A percentile compares a stretch with the other conserved stretches of the same genome.
Evolutionary conservation across 2,329 filamentous ascomycete genomes (phyloP).

Genomic region (Zasmidium angulare): DNA sequence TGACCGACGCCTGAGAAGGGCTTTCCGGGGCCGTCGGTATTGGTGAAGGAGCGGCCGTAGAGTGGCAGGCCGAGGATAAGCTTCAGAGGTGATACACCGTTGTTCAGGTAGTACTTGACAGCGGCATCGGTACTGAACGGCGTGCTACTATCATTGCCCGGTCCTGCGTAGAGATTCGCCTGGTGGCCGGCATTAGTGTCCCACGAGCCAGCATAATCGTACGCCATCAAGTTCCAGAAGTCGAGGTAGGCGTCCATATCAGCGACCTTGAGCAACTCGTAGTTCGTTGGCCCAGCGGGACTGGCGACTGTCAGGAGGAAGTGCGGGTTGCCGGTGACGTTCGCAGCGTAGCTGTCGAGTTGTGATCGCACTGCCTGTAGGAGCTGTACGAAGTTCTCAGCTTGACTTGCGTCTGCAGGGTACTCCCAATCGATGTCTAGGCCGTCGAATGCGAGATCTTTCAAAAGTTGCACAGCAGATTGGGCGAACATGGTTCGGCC

Average conservation of each 20-base stretch:
- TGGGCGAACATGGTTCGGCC: constrained; percentile 67
- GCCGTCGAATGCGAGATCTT: constrained; percentile 71
- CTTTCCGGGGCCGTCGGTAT: constrained; percentile 71
- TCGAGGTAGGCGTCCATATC: constrained; percentile 45
- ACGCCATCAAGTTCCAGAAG: constrained; percentile 54
- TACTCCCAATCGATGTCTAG: constrained; percentile 53
- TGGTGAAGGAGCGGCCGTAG: constrained; percentile 81
- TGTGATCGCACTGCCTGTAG: constrained; percentile 39
- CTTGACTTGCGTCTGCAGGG: constrained; percentile 40
- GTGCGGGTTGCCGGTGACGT: constrained; percentile 36
- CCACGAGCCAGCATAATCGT: constrained; percentile 72
- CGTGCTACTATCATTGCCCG: constrained; percentile 60
- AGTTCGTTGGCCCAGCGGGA: constrained; percentile 46
- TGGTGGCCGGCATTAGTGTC: constrained; percentile 70
- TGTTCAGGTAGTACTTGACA: constrained; percentile 66
- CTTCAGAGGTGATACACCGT: constrained; percentile 64
- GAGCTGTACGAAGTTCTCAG: constrained; percentile 39
- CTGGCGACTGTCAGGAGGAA: constrained; percentile 48
- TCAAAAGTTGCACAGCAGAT: constrained; percentile 71
- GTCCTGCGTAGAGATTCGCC: constrained; percentile 69
- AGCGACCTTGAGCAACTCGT: constrained; percentile 41
- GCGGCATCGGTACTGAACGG: constrained; percentile 76
- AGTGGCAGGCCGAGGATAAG: constrained; percentile 88
- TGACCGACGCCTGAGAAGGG: constrained; percentile 70
- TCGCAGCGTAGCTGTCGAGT: constrained; percentile 42